Base-by-base conservation (phyloP, 371 early-diverging fungal genomes). In the Mucor piriformis region DNA sequence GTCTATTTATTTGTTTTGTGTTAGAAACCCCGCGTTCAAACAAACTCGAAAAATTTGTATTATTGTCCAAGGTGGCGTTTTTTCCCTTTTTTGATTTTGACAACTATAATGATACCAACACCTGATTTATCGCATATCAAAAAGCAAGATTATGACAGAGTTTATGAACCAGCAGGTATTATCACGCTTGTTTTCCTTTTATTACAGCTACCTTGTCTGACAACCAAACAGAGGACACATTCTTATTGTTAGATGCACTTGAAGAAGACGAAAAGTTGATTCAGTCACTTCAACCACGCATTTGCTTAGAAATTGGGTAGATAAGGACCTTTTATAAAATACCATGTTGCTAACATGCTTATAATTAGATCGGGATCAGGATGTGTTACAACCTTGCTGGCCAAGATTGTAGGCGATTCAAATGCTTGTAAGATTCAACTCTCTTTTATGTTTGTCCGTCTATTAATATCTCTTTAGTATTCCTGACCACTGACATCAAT, bases 81-180 rank as follows among this genome's bases (percentile, higher is more conserved):
- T 44, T 52, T 40, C 50, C 20, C 15, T 42, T 49, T 34, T 54
- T 18, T 24, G n/a, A 38, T 8, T 24, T 46, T 12, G 46, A 46
- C 69, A 88, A 29, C 29, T 1, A 29, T 6, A 8, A 29, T 88
- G 88, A 74, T 88, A 43, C 88, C 90, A 23, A 91, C 90, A 12
- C 92, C 92, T 16, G 85, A 88, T 65, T 83, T 92, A 27, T 76
- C 83, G 16, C 95, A 94, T 69, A 70, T 94, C 56, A 79, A 80
- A 42, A 62, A 72, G 18, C 54, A 74, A 27, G 87, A 91, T 66
- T 94, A 84, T 59, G 76, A 82, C 16, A 68, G 77, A 43, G 86
- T 95, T 8, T 95, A 95, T 69, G 95, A 94, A 69, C 94, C 96
- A n/a, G 91, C 94, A 42, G 91, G 91, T 89, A 75, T 20, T 23